A percentile compares a stretch with the other conserved stretches of the same genome.
Evolutionary conservation across 2,329 filamentous ascomycete species (phyloP).

Genomic region (Fusarium algeriense): DNA sequence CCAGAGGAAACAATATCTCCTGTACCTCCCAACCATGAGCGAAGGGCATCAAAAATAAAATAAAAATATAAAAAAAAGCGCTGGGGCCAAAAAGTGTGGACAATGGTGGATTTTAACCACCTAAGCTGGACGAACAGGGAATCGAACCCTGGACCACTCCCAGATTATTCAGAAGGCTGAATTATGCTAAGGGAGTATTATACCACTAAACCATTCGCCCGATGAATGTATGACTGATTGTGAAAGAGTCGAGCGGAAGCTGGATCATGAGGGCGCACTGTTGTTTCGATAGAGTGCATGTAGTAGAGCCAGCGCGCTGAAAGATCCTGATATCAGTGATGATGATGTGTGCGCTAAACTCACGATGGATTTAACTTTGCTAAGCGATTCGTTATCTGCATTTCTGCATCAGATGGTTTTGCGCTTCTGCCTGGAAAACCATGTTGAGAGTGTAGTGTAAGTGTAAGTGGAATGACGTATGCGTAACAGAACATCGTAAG

Average conservation of each 20-base stretch:
- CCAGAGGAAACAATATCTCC: too few species aligned
- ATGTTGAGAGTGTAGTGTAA: background rate
- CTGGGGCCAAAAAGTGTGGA: slow-evolving; percentile 16
- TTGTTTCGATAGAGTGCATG: background rate
- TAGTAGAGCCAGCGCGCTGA: background rate
- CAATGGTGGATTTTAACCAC: slow-evolving; percentile 21
- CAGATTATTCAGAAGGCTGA: slow-evolving; percentile 9
- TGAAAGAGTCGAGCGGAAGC: fast-evolving
- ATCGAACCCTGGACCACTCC: slow-evolving; percentile 39
- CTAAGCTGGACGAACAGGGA: slow-evolving; percentile 34
- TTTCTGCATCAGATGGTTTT: slow-evolving; percentile 1
- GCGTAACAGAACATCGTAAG: background rate
- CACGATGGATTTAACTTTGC: background rate
- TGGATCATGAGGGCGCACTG: background rate
- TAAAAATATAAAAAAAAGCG: too few species aligned
- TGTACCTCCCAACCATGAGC: too few species aligned
- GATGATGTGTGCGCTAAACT: background rate
- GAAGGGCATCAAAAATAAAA: too few species aligned
- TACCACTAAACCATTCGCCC: slow-evolving; percentile 43
- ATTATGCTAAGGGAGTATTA: slow-evolving; percentile 40
- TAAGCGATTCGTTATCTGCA: background rate
- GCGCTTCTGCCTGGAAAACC: slow-evolving; percentile 19
- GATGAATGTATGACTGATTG: slow-evolving; percentile 9
- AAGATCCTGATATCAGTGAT: background rate
- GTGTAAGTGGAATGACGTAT: slow-evolving; percentile 31